Conservation (phyloP, 2,329 filamentous ascomycete species). For the Talaromyces sp. region DNA sequence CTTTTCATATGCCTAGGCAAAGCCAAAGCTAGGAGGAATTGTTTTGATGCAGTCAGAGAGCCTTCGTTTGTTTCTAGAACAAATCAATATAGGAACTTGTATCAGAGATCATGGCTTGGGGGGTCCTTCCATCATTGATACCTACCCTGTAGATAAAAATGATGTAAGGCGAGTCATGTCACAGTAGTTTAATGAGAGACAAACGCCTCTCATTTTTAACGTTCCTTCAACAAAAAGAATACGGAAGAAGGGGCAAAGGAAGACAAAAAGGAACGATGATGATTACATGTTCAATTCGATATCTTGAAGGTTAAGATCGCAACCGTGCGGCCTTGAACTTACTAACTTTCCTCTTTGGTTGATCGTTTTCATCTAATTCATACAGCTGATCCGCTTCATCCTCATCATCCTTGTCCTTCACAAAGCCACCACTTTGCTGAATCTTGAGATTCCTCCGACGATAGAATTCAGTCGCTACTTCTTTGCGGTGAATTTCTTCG, state of each 20-base stretch:
- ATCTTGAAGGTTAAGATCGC: conserved; percentile 23
- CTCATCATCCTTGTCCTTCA: conserved; percentile 68
- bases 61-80: conserved; percentile 17
- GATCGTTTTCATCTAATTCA: conserved; percentile 40
- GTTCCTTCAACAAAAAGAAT: background rate
- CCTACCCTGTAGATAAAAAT: background rate
- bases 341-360: conserved; percentile 39
- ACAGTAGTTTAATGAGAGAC: background rate
- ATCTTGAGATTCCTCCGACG: conserved; percentile 78
- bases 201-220: background rate
- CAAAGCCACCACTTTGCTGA: conserved; percentile 76
- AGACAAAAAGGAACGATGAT: background rate
- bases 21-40: background rate
- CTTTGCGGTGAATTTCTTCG: conserved; percentile 66
- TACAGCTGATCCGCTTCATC: conserved; percentile 62
- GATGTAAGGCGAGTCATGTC: background rate
- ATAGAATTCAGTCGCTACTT: conserved; percentile 80
- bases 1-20: background rate
- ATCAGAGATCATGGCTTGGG: conserved; percentile 13
- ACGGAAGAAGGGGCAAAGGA: background rate
- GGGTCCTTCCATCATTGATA: background rate
- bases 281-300: background rate
- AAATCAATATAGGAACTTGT: conserved; percentile 18
- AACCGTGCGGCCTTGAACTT: conserved; percentile 48
- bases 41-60: conserved; percentile 19